A percentile compares a stretch with the other conserved stretches of the same genome.
Evolutionary conservation across 1,139 yeast species (phyloP).

Genomic region (Blastobotrys arbuscula): DNA sequence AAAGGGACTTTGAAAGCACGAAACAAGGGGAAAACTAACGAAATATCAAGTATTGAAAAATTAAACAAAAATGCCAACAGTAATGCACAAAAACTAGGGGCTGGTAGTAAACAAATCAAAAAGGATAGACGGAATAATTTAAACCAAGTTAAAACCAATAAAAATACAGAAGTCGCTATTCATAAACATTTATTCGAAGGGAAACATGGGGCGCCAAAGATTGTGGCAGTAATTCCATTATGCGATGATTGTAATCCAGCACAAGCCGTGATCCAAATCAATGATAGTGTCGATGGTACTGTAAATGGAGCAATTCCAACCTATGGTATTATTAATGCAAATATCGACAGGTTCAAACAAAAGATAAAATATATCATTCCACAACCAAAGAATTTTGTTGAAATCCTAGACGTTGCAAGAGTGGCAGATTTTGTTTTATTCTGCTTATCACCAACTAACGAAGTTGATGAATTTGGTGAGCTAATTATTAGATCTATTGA

Average conservation of each 20-base stretch:
- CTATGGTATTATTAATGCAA: conserved; percentile 33
- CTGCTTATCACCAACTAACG: conserved; percentile 77
- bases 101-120: conserved; percentile 55
- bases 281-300: conserved; percentile 21
- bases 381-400: conserved; percentile 56
- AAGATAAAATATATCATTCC: conserved; percentile 73
- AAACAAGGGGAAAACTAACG: conserved; percentile 81
- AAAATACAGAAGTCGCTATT: conserved; percentile 45
- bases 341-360: conserved; percentile 63
- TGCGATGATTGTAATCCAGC: conserved; percentile 62
- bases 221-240: conserved; percentile 74
- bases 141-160: conserved; percentile 70
- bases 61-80: conserved; percentile 35
- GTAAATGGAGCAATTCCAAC: conserved; percentile 30
- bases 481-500: conserved; percentile 81
- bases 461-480: conserved; percentile 83
- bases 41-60: conserved; percentile 36
- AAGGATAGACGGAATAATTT: conserved; percentile 72
- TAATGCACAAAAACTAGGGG: conserved; percentile 87
- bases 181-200: conserved; percentile 74
- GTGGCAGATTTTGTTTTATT: conserved; percentile 84
- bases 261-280: conserved; percentile 48
- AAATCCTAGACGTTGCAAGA: conserved; percentile 80
- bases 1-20: conserved; percentile 79
- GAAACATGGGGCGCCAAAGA: conserved; percentile 70